phyloP scores from a whole-genome alignment of 352 stramenopile genomes.

The Pseudoperonospora humuli region DNA sequence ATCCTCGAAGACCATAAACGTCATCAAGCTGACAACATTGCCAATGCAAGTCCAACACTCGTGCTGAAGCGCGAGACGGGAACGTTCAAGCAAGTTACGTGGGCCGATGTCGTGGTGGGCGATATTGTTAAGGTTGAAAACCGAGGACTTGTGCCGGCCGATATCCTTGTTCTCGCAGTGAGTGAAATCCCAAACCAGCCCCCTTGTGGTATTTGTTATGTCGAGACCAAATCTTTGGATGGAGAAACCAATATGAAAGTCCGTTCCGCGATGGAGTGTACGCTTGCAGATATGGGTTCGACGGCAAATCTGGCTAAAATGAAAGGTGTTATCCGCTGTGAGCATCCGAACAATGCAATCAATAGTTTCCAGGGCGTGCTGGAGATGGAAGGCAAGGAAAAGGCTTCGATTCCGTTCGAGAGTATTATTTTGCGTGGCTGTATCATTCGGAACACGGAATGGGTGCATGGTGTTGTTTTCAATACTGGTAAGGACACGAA shows the following conservation, averaged over 20 bases:
- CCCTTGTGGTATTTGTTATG: conserved; percentile 81
- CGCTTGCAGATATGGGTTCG: no score
- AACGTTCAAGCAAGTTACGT: no score
- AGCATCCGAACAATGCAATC: conserved; percentile 78
- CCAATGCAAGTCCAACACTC: conserved; percentile 63
- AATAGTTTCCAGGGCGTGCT: conserved; percentile 66
- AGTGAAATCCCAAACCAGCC: conserved; percentile 65
- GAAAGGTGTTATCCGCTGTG: no score
- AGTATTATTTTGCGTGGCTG: conserved; percentile 86
- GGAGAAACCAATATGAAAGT: no score
- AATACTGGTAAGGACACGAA: conserved; percentile 84
- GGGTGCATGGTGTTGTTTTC: conserved; percentile 81
- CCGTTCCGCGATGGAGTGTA: no score
- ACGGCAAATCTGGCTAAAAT: no score
- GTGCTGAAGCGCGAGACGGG: conserved; percentile 42
- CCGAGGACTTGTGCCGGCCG: conserved; percentile 75
- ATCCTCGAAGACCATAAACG: conserved; percentile 84
- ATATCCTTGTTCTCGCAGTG: conserved; percentile 78
- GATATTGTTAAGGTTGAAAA: conserved; percentile 79
- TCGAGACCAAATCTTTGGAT: conserved; percentile 89
- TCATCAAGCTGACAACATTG: conserved; percentile 71
- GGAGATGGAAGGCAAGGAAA: conserved; percentile 19
- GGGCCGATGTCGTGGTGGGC: no score
- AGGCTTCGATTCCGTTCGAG: conserved; percentile 52
- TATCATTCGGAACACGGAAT: conserved; percentile 84